Conservation (phyloP, 1,284 basidiomycete species). For the Malassezia restricta region DNA sequence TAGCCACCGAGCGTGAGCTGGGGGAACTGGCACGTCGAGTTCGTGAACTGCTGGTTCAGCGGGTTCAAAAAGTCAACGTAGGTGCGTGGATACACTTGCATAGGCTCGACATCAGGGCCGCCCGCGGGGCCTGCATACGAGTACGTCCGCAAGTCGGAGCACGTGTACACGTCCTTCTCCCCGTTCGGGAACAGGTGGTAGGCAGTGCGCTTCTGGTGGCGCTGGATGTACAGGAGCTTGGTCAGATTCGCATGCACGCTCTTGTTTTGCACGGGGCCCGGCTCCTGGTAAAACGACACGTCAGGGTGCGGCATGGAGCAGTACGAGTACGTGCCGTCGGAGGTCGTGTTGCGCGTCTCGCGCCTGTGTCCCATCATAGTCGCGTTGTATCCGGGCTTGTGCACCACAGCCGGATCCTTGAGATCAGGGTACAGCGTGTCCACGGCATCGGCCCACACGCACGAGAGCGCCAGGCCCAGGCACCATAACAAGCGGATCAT, state of each 20-base stretch:
- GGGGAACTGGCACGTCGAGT: conserved; percentile 13
- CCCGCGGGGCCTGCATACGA: neutral
- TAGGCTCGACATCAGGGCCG: neutral
- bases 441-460: neutral
- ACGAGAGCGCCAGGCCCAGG: neutral
- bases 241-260: conserved; percentile 3
- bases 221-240: conserved; percentile 4
- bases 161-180: conserved; percentile 2
- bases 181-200: conserved; percentile 11
- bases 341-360: neutral
- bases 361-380: neutral
- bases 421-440: conserved; percentile 8
- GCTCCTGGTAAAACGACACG: conserved; percentile 1
- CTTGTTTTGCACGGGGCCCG: conserved; percentile 2
- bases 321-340: conserved; percentile 10
- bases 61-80: conserved; percentile 5
- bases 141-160: neutral
- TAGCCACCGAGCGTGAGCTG: conserved; percentile 8
- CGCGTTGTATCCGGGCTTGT: neutral
- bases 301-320: conserved; percentile 13
- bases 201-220: conserved; percentile 13
- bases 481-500: neutral
- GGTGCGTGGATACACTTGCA: conserved; percentile 4
- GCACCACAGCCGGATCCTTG: neutral
- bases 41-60: neutral